Conservation (phyloP, 306 rosid species). For the Datisca glomerata region DNA sequence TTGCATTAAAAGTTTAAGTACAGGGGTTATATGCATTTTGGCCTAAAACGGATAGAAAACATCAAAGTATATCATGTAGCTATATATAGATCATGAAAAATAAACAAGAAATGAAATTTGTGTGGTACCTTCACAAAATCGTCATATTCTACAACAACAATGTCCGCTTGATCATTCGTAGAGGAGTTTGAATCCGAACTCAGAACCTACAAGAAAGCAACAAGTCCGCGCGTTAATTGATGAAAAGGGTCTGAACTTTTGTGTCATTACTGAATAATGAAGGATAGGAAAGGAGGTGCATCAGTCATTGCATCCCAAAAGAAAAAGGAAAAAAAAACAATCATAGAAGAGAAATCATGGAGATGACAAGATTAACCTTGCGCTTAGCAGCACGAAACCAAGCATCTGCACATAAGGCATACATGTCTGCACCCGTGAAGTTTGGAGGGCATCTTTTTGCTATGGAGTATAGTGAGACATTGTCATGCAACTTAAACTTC, state of each 20-base stretch:
- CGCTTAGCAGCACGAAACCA: constrained; percentile 96
- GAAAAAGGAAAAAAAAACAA: constrained; percentile 4
- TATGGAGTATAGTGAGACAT: constrained; percentile 57
- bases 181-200: constrained; percentile 46
- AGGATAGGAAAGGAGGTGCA: background rate
- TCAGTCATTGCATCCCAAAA: constrained; percentile 1
- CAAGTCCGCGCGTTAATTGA: no score
- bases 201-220: constrained; percentile 42
- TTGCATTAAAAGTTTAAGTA: no score
- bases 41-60: background rate
- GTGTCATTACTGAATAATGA: background rate
- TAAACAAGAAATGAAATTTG: constrained; percentile 2
- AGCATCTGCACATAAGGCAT: constrained; percentile 95
- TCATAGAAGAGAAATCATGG: background rate
- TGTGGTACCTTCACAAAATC: constrained; percentile 71
- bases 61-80: background rate
- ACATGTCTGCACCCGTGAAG: constrained; percentile 97
- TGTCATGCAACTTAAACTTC: constrained; percentile 67
- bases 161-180: constrained; percentile 36
- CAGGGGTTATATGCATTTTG: no score
- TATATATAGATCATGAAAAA: background rate
- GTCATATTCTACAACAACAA: constrained; percentile 45
- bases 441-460: constrained; percentile 77
- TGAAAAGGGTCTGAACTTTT: no score
- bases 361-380: constrained; percentile 34